Base-by-base conservation (phyloP, 108 stramenopile genomes). In the Stephanodiscus triporus region DNA sequence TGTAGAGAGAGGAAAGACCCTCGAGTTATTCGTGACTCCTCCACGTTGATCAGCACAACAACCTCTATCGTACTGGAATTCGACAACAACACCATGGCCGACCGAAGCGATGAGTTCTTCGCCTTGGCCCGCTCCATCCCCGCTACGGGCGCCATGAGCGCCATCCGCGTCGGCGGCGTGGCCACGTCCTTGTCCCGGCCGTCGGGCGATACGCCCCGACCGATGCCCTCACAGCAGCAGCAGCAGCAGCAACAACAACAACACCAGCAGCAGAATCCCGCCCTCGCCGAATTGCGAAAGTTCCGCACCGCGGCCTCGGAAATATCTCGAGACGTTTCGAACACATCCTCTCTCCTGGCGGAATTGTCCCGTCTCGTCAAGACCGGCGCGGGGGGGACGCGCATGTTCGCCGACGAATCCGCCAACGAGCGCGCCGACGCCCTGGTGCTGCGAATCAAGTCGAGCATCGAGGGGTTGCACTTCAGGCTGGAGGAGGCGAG, bases 301-400 rank as follows among this genome's bases (percentile, higher is more conserved):
- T 95, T 95, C 68, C 93, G 91, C 47, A 42, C 26, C n/a, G 87
- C 89, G 17, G 93, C 93, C 9, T 83, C 81, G 6, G 88, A 78
- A 43, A 95, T 95, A 66, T 88, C 87, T 11, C 74, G 80, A 24
- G 91, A 92, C 69, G 90, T 95, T 59, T 87, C 91, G 54, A 56
- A 77, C 36, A 92, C 93, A 4, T 91, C 89, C 16, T 58, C 82
- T 16, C 63, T 92, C 55, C 60, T 95, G 45, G 70, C 85, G 11
- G 89, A 92, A 69, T 67, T 95, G 63, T 81, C 93, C 27, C 77
- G 86, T 13, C 75, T 95, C 14, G 89, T 95, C 11, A 84, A 84
- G 29, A 60, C 73, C 22, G 78, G 85, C 22, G 77, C 77, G 60
- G 86, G 86, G 40, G 76, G 81, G 23, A 87, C 87, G 20, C 68